Evolutionary conservation across 2,329 filamentous ascomycete species (phyloP).

Genomic region (Bipolaris oryzae): DNA sequence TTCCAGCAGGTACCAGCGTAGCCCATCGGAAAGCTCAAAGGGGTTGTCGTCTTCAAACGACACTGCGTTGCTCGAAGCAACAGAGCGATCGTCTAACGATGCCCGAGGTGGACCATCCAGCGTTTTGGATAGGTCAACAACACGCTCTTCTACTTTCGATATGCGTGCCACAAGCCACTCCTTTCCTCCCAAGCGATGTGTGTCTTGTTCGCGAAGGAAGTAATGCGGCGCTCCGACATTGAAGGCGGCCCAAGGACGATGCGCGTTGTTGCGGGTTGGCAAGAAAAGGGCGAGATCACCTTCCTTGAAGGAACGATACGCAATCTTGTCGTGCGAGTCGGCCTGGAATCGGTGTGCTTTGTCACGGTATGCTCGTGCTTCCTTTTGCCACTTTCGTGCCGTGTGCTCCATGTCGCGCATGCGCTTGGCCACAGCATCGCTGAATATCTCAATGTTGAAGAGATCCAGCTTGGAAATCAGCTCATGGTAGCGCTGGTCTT

Average conservation of each 20-base stretch:
- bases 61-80: constrained; percentile 59
- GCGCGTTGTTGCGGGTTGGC: constrained; percentile 91
- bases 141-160: constrained; percentile 84
- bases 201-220: constrained; percentile 91
- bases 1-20: constrained; percentile 96
- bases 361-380: constrained; percentile 84
- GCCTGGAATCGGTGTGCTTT: constrained; percentile 80
- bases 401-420: constrained; percentile 93
- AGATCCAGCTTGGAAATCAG: constrained; percentile 75
- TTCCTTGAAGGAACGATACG: constrained; percentile 94
- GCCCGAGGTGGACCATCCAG: constrained; percentile 57
- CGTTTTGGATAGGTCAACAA: constrained; percentile 88
- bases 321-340: constrained; percentile 94
- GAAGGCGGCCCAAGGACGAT: constrained; percentile 96
- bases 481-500: constrained; percentile 74
- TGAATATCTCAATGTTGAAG: constrained; percentile 84
- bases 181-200: constrained; percentile 78
- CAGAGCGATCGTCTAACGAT: constrained; percentile 53
- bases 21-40: constrained; percentile 91
- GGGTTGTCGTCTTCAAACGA: constrained; percentile 89
- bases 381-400: constrained; percentile 90
- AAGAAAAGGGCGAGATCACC: constrained; percentile 93
- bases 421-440: constrained; percentile 83
- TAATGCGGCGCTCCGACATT: constrained; percentile 97
- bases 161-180: constrained; percentile 99